A percentile compares a stretch with the other conserved stretches of the same genome.
phyloP scores from a whole-genome alignment of 768 basidiomycete genomes.

The Pisolithus microcarpus region DNA sequence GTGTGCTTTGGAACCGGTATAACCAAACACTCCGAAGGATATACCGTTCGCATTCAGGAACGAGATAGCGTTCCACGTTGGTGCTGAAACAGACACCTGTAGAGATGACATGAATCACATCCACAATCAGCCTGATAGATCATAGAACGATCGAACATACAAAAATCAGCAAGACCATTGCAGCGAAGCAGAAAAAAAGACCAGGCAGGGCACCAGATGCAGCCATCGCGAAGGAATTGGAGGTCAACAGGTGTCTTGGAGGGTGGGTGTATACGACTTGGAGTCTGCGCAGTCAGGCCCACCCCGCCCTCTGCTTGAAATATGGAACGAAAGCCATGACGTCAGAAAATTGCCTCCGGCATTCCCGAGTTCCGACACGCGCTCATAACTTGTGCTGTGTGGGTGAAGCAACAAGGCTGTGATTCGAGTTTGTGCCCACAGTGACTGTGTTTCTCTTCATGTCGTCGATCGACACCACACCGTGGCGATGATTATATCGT shows the following conservation, averaged over 20 bases:
- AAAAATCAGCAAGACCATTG: slow-evolving; percentile 61
- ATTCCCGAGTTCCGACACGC: too few relatives aligned
- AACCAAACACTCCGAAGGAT: slow-evolving; percentile 75
- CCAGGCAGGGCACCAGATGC: slow-evolving; percentile 61
- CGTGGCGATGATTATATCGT: too few relatives aligned
- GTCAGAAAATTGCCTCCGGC: too few relatives aligned
- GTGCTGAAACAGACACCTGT: slow-evolving; percentile 64
- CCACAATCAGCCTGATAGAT: background rate
- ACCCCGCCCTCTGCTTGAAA: too few relatives aligned
- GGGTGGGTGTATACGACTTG: background rate
- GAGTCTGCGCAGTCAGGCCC: background rate
- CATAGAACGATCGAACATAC: slow-evolving; percentile 34
- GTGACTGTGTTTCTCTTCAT: too few relatives aligned
- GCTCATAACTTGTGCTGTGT: too few relatives aligned
- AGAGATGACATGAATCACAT: slow-evolving; percentile 1
- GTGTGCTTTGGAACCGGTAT: slow-evolving; percentile 45
- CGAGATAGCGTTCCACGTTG: slow-evolving; percentile 65
- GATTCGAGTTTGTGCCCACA: too few relatives aligned
- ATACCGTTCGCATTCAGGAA: slow-evolving; percentile 53
- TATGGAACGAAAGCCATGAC: too few relatives aligned
- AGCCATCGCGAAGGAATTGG: slow-evolving; percentile 29
- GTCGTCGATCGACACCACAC: too few relatives aligned
- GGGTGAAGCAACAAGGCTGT: too few relatives aligned
- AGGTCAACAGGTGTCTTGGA: background rate
- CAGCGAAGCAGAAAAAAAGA: slow-evolving; percentile 64